A percentile compares a stretch with the other conserved stretches of the same genome.
phyloP scores from a whole-genome alignment of 306 rosid species.

The Vicia sativa region DNA sequence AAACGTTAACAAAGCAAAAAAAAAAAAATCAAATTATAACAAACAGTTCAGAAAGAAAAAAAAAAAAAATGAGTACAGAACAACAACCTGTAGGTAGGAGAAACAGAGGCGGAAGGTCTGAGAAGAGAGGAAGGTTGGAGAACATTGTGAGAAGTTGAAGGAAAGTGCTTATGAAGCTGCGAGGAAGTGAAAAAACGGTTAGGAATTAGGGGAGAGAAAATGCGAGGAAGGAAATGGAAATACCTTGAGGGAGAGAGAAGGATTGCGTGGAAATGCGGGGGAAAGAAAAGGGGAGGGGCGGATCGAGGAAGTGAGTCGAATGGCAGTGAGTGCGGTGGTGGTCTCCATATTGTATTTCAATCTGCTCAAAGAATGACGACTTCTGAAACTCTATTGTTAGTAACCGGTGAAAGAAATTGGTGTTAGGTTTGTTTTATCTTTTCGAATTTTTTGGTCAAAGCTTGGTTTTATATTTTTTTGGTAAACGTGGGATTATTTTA shows the following conservation, averaged over 20 bases:
- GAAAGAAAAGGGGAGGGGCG: conserved; percentile 35
- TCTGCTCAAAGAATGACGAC: neutral
- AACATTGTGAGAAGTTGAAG: conserved; percentile 43
- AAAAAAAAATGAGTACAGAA: neutral
- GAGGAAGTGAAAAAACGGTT: neutral
- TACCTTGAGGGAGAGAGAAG: conserved; percentile 60
- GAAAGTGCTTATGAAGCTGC: conserved; percentile 58
- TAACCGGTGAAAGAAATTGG: neutral
- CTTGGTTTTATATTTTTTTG: too few species aligned
- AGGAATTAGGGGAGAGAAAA: too few species aligned
- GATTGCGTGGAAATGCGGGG: conserved; percentile 15
- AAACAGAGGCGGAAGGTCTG: conserved; percentile 46
- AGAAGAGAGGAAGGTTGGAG: conserved; percentile 42
- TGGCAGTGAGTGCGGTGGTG: conserved; percentile 56
- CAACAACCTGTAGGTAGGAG: conserved; percentile 52
- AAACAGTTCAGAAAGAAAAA: neutral
- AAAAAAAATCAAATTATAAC: neutral
- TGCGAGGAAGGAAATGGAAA: neutral
- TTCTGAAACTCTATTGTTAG: neutral
- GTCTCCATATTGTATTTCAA: conserved; percentile 55
- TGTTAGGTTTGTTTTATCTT: too few species aligned
- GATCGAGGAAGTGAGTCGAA: conserved; percentile 49
- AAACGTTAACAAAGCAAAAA: neutral
- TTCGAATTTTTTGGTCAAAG: too few species aligned
- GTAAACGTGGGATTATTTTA: too few species aligned